Evolutionary conservation across 495 filamentous ascomycete species (phyloP).

Genomic region (Parmelia sp.): DNA sequence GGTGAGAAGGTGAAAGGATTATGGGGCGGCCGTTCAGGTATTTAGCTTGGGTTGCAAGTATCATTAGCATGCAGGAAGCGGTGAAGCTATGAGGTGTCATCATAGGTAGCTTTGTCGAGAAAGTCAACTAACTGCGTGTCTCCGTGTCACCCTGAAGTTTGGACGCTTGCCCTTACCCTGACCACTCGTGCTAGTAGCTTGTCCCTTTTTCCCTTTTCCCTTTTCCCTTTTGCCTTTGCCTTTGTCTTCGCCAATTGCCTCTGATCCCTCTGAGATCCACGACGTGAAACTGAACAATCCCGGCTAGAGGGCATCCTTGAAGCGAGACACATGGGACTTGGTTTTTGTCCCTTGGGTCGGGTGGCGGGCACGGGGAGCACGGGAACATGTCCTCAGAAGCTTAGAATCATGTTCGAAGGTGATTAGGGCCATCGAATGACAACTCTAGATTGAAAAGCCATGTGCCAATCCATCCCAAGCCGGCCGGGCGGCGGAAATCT

Average conservation of each 20-base stretch:
- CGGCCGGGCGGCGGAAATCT: neutral
- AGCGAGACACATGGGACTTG: neutral
- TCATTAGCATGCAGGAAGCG: neutral
- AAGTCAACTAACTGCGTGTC: neutral
- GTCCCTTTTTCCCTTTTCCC: too few relatives aligned
- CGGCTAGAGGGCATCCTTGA: neutral
- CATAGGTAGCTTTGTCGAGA: too few relatives aligned
- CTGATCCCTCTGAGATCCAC: neutral
- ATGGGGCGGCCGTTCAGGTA: conserved; percentile 12
- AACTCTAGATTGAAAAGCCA: neutral
- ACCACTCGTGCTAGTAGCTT: too few relatives aligned
- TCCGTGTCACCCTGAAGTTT: too few relatives aligned
- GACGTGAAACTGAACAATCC: conserved; percentile 6
- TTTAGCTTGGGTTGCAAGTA: conserved; percentile 12
- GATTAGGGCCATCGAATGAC: neutral
- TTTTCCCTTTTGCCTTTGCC: neutral
- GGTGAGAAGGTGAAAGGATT: conserved; percentile 34
- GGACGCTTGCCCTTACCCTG: neutral
- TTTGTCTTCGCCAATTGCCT: too few relatives aligned
- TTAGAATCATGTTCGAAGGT: neutral
- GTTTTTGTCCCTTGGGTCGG: neutral
- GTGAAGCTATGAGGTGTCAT: conserved; percentile 9
- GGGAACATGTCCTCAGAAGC: neutral
- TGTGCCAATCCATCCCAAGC: neutral
- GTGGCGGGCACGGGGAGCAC: conserved; percentile 6